Percentiles rank a stretch among this genome's conserved stretches.
Conservation (phyloP, 192 early-diverging fungal genomes). For the Chytriomyces confervae region DNA sequence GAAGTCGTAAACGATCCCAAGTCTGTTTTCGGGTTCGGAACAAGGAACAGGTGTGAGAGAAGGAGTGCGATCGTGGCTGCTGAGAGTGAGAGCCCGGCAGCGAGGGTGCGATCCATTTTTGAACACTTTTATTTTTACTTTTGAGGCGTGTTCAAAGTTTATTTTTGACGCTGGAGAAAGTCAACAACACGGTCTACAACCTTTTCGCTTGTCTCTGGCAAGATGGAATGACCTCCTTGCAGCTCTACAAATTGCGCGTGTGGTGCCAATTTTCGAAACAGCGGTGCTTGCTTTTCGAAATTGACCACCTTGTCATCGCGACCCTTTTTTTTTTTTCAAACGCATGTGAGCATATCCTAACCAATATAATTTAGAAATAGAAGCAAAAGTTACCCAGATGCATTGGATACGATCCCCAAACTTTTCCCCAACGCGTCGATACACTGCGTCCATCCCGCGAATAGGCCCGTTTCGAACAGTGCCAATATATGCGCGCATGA, state of each 20-base stretch:
- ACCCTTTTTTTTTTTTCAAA: background rate
- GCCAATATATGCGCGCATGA: slow-evolving; percentile 14
- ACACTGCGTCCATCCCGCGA: background rate
- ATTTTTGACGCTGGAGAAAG: too few relatives aligned
- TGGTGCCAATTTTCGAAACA: background rate
- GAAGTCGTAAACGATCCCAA: background rate
- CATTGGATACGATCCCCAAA: slow-evolving; percentile 9
- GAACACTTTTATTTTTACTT: background rate
- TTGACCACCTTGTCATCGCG: slow-evolving; percentile 5
- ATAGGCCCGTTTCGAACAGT: slow-evolving; percentile 2
- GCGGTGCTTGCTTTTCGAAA: background rate
- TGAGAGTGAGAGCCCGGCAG: too few relatives aligned
- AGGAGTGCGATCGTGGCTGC: too few relatives aligned
- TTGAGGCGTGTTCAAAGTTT: background rate
- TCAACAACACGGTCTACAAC: background rate
- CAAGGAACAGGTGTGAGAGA: background rate
- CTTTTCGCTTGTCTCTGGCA: slow-evolving; percentile 12
- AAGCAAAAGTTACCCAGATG: background rate
- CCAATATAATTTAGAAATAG: background rate
- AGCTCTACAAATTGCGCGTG: slow-evolving; percentile 7
- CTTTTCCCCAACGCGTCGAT: slow-evolving; percentile 10
- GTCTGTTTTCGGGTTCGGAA: background rate
- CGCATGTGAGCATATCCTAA: background rate
- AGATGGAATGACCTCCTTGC: slow-evolving; percentile 2
- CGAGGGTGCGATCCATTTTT: too few relatives aligned